A percentile compares a stretch with the other conserved stretches of the same genome.
These are phyloP conservation scores for Microthlaspi erraticum DNA, from an alignment of 345 rosid species.

Conservation along the genomic window DNA sequence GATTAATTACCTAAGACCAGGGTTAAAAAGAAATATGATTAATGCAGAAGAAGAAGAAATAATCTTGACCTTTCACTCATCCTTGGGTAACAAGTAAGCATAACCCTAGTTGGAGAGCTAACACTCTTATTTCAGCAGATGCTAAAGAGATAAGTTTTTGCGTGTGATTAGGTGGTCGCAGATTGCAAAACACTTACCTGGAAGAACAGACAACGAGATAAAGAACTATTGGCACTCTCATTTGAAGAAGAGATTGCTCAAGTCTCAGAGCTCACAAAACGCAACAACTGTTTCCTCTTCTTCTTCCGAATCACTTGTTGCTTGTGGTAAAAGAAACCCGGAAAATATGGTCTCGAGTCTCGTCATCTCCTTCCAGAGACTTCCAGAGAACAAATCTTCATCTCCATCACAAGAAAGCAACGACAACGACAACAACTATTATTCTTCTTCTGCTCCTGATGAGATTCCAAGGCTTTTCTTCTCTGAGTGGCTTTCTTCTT, in stretches of 20 bases:
- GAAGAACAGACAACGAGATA: slow-evolving; percentile 96
- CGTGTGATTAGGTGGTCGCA: slow-evolving; percentile 75
- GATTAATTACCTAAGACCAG: slow-evolving; percentile 94
- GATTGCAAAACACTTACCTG: slow-evolving; percentile 78
- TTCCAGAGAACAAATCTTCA: slow-evolving; percentile 36
- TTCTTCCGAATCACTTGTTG: slow-evolving; percentile 32
- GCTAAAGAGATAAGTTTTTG: background rate
- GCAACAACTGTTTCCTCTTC: slow-evolving; percentile 39
- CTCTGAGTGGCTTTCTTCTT: slow-evolving; percentile 68
- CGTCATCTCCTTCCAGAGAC: slow-evolving; percentile 37
- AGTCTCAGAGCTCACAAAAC: slow-evolving; percentile 27
- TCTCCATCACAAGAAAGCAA: slow-evolving; percentile 37
- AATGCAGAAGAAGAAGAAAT: slow-evolving; percentile 68
- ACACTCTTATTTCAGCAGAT: slow-evolving; percentile 11
- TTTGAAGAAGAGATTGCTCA: slow-evolving; percentile 63
- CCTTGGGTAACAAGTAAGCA: slow-evolving; percentile 88
- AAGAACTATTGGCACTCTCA: slow-evolving; percentile 95
- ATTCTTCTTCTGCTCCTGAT: slow-evolving; percentile 5
- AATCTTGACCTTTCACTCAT: slow-evolving; percentile 66
- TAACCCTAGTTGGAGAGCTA: slow-evolving; percentile 12
- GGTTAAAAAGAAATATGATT: slow-evolving; percentile 74
- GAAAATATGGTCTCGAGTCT: slow-evolving; percentile 43
- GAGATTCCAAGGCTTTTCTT: slow-evolving; percentile 65
- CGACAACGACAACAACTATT: slow-evolving; percentile 5
- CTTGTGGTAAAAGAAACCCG: slow-evolving; percentile 34